phyloP scores from a whole-genome alignment of 1,139 yeast genomes.

The Kazachstania sp. region DNA sequence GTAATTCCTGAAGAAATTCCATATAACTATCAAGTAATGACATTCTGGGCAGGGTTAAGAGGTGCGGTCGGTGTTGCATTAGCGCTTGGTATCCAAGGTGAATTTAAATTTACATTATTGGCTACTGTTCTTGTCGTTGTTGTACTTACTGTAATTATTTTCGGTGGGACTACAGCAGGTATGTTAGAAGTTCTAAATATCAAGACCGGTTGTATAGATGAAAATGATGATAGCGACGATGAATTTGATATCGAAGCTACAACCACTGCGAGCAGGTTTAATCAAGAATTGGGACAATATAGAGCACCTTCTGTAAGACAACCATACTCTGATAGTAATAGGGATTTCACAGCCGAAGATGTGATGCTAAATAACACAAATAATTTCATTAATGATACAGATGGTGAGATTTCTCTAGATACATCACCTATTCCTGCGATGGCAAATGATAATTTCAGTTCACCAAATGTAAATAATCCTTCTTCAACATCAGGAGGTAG shows the following conservation, averaged over 20 bases:
- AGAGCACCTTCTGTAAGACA: conserved; percentile 8
- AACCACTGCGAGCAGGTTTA: conserved; percentile 25
- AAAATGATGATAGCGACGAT: conserved; percentile 73
- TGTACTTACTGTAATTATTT: conserved; percentile 87
- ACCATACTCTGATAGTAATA: conserved; percentile 24
- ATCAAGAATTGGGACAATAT: not conserved
- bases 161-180: conserved; percentile 97
- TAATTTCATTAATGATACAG: conserved; percentile 1
- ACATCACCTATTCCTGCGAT: not conserved
- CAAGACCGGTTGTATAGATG: conserved; percentile 83
- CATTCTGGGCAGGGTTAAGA: conserved; percentile 97
- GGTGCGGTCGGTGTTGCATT: conserved; percentile 99
- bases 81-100: conserved; percentile 96
- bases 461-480: not conserved
- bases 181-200: conserved; percentile 94
- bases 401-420: conserved; percentile 2
- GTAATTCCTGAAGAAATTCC: conserved; percentile 82
- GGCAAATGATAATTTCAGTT: not conserved
- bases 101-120: conserved; percentile 74
- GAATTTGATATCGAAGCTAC: conserved; percentile 91
- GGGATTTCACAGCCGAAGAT: conserved; percentile 9
- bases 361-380: conserved; percentile 2
- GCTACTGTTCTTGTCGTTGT: conserved; percentile 97
- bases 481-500: conserved; percentile 11
- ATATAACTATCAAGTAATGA: conserved; percentile 96